Percentiles rank a stretch among this genome's conserved stretches.
Evolutionary conservation across 495 filamentous ascomycete species (phyloP).

Genomic region (Niebla homalea): DNA sequence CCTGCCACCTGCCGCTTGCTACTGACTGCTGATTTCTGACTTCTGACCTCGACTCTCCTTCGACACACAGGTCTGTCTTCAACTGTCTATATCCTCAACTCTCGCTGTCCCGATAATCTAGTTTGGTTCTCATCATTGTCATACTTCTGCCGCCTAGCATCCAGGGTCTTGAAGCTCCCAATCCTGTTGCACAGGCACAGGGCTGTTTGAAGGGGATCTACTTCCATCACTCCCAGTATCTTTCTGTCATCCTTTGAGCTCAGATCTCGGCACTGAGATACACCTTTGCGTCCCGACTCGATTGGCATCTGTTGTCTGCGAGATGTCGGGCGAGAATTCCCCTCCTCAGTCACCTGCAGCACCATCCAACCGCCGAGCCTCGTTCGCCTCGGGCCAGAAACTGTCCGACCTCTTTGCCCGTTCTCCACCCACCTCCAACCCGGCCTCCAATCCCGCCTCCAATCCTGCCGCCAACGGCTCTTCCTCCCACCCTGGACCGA

Average conservation of each 20-base stretch:
- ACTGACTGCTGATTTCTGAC: too few species aligned
- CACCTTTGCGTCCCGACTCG: not conserved
- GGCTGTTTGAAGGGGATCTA: not conserved
- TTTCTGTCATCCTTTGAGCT: not conserved
- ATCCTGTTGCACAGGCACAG: too few species aligned
- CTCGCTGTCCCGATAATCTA: too few species aligned
- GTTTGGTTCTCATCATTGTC: too few species aligned
- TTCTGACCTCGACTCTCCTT: too few species aligned
- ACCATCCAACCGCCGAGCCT: conserved; percentile 32
- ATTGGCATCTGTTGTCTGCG: not conserved
- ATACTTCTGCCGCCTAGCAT: too few species aligned
- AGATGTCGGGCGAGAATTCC: conserved; percentile 23
- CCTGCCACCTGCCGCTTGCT: too few species aligned
- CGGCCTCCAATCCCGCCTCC: too few species aligned
- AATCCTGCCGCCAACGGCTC: conserved; percentile 26
- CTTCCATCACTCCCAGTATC: not conserved
- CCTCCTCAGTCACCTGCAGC: conserved; percentile 35
- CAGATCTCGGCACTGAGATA: not conserved
- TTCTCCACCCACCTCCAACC: conserved; percentile 14
- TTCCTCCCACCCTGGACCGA: conserved; percentile 44
- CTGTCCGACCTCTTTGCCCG: conserved; percentile 36
- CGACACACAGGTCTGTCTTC: too few species aligned
- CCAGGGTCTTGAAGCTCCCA: too few species aligned
- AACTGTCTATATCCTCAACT: too few species aligned
- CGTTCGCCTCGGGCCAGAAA: conserved; percentile 33